Evolutionary conservation across 192 early-diverging fungal genomes (phyloP).

Genomic region (Gamsiella multidivaricata): DNA sequence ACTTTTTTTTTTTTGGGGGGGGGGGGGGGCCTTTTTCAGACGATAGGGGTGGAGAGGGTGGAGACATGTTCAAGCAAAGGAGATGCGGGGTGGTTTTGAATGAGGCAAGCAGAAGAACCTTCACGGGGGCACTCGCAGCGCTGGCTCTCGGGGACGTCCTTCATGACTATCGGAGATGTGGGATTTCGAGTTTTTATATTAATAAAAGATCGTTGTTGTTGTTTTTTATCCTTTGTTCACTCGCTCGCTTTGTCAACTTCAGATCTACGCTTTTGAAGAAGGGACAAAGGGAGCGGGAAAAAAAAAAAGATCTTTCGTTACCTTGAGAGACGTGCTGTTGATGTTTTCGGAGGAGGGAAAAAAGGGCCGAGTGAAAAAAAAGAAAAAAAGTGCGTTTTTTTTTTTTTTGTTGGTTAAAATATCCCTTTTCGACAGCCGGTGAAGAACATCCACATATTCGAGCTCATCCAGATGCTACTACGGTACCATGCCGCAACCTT

Average conservation of each 20-base stretch:
- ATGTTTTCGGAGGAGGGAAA: background rate
- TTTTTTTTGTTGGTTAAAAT: too few relatives aligned
- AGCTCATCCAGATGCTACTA: background rate
- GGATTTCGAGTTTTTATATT: background rate
- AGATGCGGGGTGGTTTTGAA: constrained; percentile 31
- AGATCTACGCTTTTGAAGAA: too few relatives aligned
- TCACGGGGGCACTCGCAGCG: constrained; percentile 48
- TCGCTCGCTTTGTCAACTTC: too few relatives aligned
- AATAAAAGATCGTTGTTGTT: too few relatives aligned
- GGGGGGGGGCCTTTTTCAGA: background rate
- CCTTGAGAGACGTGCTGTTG: constrained; percentile 41
- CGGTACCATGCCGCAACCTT: constrained; percentile 42
- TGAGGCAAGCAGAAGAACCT: constrained; percentile 40
- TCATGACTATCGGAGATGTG: constrained; percentile 27
- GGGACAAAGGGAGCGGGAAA: background rate
- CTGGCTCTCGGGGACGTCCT: constrained; percentile 40
- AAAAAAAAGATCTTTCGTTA: background rate
- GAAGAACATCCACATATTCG: background rate
- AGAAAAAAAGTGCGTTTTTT: background rate
- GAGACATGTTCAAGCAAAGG: background rate
- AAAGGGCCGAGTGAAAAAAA: background rate
- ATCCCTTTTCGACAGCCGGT: too few relatives aligned
- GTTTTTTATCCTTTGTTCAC: background rate
- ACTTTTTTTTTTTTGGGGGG: too few relatives aligned
- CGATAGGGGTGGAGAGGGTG: too few relatives aligned